phyloP scores from a whole-genome alignment of 768 basidiomycete species.

The Tephrocybe sp. region DNA sequence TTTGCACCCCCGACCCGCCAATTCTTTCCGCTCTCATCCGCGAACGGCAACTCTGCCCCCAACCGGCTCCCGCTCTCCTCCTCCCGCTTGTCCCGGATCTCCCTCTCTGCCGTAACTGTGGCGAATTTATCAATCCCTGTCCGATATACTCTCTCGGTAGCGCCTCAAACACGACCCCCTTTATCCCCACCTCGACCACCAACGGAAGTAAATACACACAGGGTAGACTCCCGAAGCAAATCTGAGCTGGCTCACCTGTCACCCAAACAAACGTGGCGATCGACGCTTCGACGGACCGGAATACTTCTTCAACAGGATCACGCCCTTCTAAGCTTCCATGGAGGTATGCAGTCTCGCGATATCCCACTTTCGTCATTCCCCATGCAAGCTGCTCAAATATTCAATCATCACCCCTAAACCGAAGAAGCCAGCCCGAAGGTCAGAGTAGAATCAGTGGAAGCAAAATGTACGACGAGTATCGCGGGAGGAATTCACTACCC shows the following conservation, averaged over 20 bases:
- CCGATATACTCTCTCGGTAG: no score
- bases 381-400: no score
- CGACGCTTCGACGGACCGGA: conserved; percentile 17
- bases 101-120: no score
- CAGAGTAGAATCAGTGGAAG: conserved; percentile 16
- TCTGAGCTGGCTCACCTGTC: conserved; percentile 10
- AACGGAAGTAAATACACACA: background rate
- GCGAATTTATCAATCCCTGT: background rate
- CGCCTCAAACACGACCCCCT: no score
- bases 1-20: conserved; percentile 13
- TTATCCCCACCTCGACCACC: no score
- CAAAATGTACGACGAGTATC: conserved; percentile 15
- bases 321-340: background rate
- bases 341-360: background rate
- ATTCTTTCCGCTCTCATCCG: conserved; percentile 24
- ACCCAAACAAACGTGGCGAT: conserved; percentile 10
- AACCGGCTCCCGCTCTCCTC: conserved; percentile 8
- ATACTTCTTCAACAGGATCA: conserved; percentile 12
- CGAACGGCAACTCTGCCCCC: background rate
- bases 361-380: background rate
- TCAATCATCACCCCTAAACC: no score
- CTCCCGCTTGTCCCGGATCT: background rate
- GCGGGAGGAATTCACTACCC: conserved; percentile 16
- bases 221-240: background rate
- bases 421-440: conserved; percentile 11